Evolutionary conservation across 495 filamentous ascomycete species (phyloP), one percentile per base, ranked within the genome.

Genomic region (Neurospora sp.): DNA sequence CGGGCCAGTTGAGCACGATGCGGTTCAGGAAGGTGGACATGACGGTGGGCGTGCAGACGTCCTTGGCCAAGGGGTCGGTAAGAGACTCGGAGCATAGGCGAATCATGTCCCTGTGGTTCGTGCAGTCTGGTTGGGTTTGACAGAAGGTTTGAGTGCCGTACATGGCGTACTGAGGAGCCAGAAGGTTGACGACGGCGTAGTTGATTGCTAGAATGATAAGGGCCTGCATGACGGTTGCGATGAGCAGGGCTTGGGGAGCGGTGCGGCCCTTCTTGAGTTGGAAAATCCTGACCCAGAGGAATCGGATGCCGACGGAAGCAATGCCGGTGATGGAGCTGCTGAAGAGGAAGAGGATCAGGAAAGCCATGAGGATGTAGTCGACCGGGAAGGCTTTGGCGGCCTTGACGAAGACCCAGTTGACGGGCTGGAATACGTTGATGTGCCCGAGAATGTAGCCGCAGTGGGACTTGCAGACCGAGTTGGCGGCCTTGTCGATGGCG

Each of bases 121-220:
- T 85, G 81, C 96, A 99, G 81, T 97, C 89, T n/a, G 92, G 92
- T 72, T 90, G 88, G 48, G 86, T 89, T 76, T 91, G 89, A 82
- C 96, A 99, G 82, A 95, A 98, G 23, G 93, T 97, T 80, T 99
- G 96, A 2, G 94, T 92, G 42, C 96, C 96, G 81, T 92, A 99
- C 44, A 92, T 96, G 39, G 96, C 89, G 79, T 99, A 99, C 77
- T 98, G 94, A 2, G 96, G 96, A 4, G 94, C 95, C 31, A 96
- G 89, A 40, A 98, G 83, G 92, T 97, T 97, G 72, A 92, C 89
- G 42, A 98, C 85, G 11, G 92, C 88, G 81, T 98, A 99, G 80
- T 98, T 96, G 76, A 97, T 88, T 41, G 93, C 95, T 59, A 99
- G 82, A 37, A 91, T 92, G 41, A 94, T 94, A 76, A 98, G 86